These are phyloP conservation scores for Conringia planisiliqua DNA, from an alignment of 345 rosid genomes.

Conservation along the genomic window DNA sequence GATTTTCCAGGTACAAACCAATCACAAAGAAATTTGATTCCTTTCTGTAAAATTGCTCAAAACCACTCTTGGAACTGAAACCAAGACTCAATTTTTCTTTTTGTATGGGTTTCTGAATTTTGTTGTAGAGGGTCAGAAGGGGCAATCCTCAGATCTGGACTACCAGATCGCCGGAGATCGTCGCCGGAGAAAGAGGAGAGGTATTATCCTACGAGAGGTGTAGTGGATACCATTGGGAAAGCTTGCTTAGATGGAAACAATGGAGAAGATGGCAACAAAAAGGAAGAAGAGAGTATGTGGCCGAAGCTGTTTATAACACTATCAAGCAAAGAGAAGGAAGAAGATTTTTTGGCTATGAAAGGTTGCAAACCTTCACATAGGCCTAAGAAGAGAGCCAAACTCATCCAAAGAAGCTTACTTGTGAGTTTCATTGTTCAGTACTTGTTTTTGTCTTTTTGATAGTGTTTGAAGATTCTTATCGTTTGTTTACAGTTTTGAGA, in stretches of 20 bases:
- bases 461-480: background rate
- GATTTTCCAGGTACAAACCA: conserved; percentile 31
- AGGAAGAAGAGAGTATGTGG: conserved; percentile 49
- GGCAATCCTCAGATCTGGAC: conserved; percentile 39
- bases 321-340: conserved; percentile 89
- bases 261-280: conserved; percentile 44
- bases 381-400: conserved; percentile 87
- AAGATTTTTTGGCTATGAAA: conserved; percentile 94
- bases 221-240: conserved; percentile 61
- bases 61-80: background rate
- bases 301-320: conserved; percentile 62
- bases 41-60: background rate
- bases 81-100: background rate
- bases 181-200: conserved; percentile 77
- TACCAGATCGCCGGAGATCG: conserved; percentile 38
- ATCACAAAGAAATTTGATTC: background rate
- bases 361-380: conserved; percentile 91
- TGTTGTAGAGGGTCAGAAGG: conserved; percentile 42
- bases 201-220: conserved; percentile 74
- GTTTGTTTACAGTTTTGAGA: background rate
- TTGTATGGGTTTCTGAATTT: background rate
- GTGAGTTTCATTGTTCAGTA: conserved; percentile 35
- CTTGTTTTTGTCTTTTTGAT: background rate
- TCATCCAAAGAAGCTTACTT: conserved; percentile 77
- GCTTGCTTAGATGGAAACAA: conserved; percentile 40